These are phyloP conservation scores for Breynia disticha DNA, from an alignment of 441 rosid species.

Conservation along the genomic window DNA sequence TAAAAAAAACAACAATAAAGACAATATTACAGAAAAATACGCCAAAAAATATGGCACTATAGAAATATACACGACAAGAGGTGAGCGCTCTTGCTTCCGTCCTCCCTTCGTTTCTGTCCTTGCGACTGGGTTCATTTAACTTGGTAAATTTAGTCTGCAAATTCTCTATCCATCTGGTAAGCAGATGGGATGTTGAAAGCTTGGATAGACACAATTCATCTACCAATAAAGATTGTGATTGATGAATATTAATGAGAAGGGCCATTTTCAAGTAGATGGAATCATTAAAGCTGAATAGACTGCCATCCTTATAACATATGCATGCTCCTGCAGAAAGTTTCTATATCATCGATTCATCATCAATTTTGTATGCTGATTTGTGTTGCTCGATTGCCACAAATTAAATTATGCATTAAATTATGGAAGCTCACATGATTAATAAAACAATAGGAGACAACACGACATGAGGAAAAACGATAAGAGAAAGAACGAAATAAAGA, in stretches of 20 bases:
- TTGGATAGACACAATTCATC: background rate
- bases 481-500: too few species aligned
- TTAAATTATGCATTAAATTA: too few species aligned
- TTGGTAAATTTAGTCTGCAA: background rate
- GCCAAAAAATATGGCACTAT: too few species aligned
- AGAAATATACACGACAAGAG: too few species aligned
- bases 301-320: background rate
- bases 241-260: background rate
- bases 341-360: background rate
- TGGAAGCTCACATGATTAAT: too few species aligned
- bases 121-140: background rate
- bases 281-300: background rate
- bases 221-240: background rate
- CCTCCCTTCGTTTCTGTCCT: background rate
- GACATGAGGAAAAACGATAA: too few species aligned
- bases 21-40: too few species aligned
- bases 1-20: too few species aligned
- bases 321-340: background rate
- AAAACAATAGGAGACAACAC: too few species aligned
- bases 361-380: too few species aligned
- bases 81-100: too few species aligned
- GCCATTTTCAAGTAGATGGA: background rate
- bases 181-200: background rate
- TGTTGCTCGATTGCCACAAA: too few species aligned
- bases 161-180: background rate